Evolutionary conservation across 2,329 filamentous ascomycete species (phyloP).

Genomic region (Cyphellophora europaea): DNA sequence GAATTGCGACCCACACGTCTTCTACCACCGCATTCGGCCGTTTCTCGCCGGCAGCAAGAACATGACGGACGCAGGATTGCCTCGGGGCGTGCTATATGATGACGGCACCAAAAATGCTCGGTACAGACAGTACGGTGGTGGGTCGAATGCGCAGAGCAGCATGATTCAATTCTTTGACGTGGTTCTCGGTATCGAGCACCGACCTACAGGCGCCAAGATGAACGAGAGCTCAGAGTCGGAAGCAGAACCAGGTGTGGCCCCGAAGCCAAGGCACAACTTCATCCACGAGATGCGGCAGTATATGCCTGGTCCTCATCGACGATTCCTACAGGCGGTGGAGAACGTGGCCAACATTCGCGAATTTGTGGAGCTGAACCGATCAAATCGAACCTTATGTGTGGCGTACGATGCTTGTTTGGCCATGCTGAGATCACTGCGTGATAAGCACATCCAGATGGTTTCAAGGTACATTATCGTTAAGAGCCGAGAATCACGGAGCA

Average conservation of each 20-base stretch:
- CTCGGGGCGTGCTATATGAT: constrained; percentile 80
- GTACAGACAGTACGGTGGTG: constrained; percentile 81
- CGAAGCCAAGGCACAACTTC: constrained; percentile 67
- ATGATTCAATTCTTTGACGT: constrained; percentile 97
- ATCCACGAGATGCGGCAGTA: constrained; percentile 95
- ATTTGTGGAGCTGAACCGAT: constrained; percentile 58
- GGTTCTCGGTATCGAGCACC: constrained; percentile 78
- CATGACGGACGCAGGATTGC: constrained; percentile 88
- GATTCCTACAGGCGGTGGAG: constrained; percentile 74
- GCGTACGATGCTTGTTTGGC: constrained; percentile 87
- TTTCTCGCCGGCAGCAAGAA: constrained; percentile 96
- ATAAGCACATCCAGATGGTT: constrained; percentile 94
- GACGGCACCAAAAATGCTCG: constrained; percentile 58
- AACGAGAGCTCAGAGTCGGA: constrained; percentile 34
- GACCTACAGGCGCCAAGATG: constrained; percentile 66
- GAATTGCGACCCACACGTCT: constrained; percentile 85
- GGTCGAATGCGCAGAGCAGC: constrained; percentile 94
- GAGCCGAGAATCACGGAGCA: constrained; percentile 61
- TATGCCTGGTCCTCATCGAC: constrained; percentile 88
- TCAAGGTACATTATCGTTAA: constrained; percentile 91
- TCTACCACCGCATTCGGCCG: constrained; percentile 92
- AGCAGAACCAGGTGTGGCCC: constrained; percentile 35
- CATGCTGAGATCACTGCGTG: constrained; percentile 68
- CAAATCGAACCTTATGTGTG: constrained; percentile 58
- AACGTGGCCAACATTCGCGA: constrained; percentile 77